Evolutionary conservation across 371 early-diverging fungal species (phyloP).

Genomic region (Mucor ambiguus): DNA sequence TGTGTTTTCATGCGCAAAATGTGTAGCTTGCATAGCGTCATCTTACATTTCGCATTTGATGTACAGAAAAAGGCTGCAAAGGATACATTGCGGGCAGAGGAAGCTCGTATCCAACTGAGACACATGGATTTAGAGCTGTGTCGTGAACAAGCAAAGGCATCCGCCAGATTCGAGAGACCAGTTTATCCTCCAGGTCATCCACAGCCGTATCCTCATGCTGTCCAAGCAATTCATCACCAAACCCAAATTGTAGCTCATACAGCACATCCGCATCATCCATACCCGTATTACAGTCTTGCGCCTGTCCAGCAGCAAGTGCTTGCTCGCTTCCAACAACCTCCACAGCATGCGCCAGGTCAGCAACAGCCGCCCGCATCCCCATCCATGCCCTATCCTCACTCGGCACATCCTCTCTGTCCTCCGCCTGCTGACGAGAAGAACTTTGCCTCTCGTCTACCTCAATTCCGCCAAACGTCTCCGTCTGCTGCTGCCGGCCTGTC

Average conservation of each 20-base stretch:
- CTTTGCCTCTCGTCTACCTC: constrained; percentile 1
- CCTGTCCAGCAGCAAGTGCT: constrained; percentile 44
- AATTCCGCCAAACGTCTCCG: constrained; percentile 13
- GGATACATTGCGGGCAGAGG: constrained; percentile 42
- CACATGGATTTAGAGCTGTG: constrained; percentile 44
- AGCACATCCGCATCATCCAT: background rate
- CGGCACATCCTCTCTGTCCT: constrained; percentile 44
- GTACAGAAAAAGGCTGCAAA: constrained; percentile 45
- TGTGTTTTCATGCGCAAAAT: background rate
- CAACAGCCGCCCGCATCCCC: constrained; percentile 26
- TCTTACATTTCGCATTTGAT: background rate
- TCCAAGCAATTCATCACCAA: constrained; percentile 7
- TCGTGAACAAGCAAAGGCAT: constrained; percentile 35
- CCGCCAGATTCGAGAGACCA: constrained; percentile 12
- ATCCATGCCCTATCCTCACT: constrained; percentile 39
- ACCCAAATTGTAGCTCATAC: background rate
- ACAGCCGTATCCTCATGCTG: constrained; percentile 7
- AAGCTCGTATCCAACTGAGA: constrained; percentile 39
- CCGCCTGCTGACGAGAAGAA: constrained; percentile 10
- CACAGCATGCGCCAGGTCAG: constrained; percentile 5
- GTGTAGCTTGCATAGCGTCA: background rate
- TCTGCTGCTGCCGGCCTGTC: constrained; percentile 3
- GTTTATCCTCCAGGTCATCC: background rate
- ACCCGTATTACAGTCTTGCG: constrained; percentile 29
- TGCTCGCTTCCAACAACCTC: constrained; percentile 30